phyloP scores from a whole-genome alignment of 1,139 yeast genomes.

The Scheffersomyces lignicola region DNA sequence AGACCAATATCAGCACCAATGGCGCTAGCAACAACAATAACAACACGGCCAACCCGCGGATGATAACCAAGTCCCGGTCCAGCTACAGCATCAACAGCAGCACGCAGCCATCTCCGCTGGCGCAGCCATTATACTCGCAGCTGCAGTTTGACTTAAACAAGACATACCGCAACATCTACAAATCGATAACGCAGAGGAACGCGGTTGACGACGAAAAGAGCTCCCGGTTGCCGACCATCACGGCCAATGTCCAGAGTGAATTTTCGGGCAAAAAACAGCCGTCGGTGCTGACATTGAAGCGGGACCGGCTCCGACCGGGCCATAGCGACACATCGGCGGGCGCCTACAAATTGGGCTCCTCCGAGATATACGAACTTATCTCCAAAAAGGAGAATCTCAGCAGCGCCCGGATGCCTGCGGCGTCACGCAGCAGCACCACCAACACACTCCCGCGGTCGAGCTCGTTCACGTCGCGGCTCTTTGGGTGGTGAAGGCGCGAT shows the following conservation, averaged over 20 bases:
- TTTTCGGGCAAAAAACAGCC: constrained; percentile 8
- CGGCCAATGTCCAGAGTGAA: constrained; percentile 9
- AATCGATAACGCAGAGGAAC: constrained; percentile 38
- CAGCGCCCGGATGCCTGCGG: neutral
- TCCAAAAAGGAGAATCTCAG: constrained; percentile 5
- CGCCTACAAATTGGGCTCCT: constrained; percentile 16
- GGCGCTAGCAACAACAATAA: neutral
- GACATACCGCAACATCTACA: constrained; percentile 35
- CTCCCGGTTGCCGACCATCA: constrained; percentile 18
- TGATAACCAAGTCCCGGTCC: constrained; percentile 26
- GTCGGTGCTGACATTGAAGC: neutral
- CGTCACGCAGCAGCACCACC: neutral
- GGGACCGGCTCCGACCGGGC: neutral
- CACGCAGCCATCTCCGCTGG: constrained; percentile 7
- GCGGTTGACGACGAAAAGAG: constrained; percentile 20
- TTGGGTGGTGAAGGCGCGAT: constrained; percentile 33
- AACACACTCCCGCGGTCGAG: constrained; percentile 12
- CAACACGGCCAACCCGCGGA: neutral
- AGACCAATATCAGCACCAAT: neutral
- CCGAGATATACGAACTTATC: constrained; percentile 24
- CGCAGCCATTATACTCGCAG: neutral
- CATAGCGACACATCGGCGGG: neutral
- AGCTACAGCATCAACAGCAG: constrained; percentile 26
- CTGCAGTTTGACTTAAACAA: constrained; percentile 21
- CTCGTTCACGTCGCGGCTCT: constrained; percentile 26